A percentile compares a stretch with the other conserved stretches of the same genome.
phyloP scores from a whole-genome alignment of 257 asterid genomes.

The Fraxinus anomala region DNA sequence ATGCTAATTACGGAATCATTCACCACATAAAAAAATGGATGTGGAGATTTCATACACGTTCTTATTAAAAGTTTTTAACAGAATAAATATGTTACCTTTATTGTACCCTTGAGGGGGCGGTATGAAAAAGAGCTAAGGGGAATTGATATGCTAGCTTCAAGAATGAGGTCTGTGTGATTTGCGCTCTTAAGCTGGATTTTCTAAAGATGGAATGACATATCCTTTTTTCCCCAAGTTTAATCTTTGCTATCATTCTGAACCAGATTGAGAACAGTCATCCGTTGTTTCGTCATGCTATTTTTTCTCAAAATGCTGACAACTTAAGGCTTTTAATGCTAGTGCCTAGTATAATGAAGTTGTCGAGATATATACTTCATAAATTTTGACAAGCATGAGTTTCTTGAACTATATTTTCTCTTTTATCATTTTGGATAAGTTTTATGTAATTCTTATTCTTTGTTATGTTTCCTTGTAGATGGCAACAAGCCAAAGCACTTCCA shows the following conservation, averaged over 20 bases:
- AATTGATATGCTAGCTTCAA: background rate
- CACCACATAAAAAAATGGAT: background rate
- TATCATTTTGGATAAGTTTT: slow-evolving; percentile 1
- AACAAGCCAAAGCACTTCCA: slow-evolving; percentile 74
- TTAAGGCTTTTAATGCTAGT: background rate
- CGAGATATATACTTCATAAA: background rate
- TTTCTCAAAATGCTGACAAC: background rate
- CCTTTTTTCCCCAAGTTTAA: background rate
- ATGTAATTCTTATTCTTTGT: slow-evolving; percentile 1
- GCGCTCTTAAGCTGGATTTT: background rate
- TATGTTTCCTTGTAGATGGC: slow-evolving; percentile 56
- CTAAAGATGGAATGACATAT: background rate
- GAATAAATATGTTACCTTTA: background rate
- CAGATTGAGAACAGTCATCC: background rate
- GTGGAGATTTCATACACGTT: background rate
- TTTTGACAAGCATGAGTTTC: slow-evolving; percentile 4
- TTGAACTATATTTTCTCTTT: slow-evolving; percentile 6
- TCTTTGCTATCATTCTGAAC: background rate
- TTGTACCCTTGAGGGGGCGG: background rate
- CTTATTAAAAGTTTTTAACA: too few species aligned
- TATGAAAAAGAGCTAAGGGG: background rate
- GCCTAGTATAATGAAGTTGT: background rate
- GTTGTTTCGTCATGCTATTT: background rate
- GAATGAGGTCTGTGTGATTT: background rate
- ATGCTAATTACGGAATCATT: background rate